Conservation (phyloP, 2,329 filamentous ascomycete genomes). For the Emmonsiellopsis sp. region DNA sequence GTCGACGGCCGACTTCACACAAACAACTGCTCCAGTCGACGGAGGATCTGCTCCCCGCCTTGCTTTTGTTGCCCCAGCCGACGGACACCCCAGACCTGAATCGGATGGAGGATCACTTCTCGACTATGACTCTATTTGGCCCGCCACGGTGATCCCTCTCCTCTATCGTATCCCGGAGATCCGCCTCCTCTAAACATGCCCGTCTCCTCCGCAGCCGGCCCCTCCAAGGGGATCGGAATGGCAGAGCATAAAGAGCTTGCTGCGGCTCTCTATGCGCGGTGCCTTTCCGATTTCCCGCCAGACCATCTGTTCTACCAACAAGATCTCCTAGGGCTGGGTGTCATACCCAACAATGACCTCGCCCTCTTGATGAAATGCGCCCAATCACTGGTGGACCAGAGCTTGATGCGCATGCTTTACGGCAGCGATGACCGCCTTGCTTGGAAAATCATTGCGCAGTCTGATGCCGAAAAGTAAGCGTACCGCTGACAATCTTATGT, state of each 20-base stretch:
- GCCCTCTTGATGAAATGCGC: slow-evolving; percentile 34
- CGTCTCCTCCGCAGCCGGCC: slow-evolving; percentile 22
- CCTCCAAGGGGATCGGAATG: slow-evolving; percentile 10
- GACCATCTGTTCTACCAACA: slow-evolving; percentile 39
- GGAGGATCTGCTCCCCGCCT: neutral
- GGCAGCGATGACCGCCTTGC: slow-evolving; percentile 34
- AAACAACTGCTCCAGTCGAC: neutral
- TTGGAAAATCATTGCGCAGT: slow-evolving; percentile 39
- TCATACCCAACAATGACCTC: slow-evolving; percentile 36
- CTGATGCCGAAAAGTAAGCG: slow-evolving; percentile 40
- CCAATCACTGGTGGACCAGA: slow-evolving; percentile 36
- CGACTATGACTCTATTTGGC: slow-evolving; percentile 25
- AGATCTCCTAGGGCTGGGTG: slow-evolving; percentile 32
- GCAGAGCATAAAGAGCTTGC: slow-evolving; percentile 29
- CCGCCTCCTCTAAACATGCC: slow-evolving; percentile 7
- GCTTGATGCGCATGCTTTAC: slow-evolving; percentile 37
- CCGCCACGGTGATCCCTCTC: slow-evolving; percentile 21
- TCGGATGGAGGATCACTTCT: slow-evolving; percentile 5
- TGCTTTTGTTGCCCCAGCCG: neutral
- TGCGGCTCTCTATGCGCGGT: slow-evolving; percentile 37
- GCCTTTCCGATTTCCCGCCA: slow-evolving; percentile 27
- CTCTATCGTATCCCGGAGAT: slow-evolving; percentile 1
- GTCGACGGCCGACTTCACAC: neutral
- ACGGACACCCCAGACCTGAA: neutral
- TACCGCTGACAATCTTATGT: neutral